These are phyloP conservation scores for Atkinsonella hypoxylon DNA, from an alignment of 2,329 filamentous ascomycete species.

Conservation along the genomic window DNA sequence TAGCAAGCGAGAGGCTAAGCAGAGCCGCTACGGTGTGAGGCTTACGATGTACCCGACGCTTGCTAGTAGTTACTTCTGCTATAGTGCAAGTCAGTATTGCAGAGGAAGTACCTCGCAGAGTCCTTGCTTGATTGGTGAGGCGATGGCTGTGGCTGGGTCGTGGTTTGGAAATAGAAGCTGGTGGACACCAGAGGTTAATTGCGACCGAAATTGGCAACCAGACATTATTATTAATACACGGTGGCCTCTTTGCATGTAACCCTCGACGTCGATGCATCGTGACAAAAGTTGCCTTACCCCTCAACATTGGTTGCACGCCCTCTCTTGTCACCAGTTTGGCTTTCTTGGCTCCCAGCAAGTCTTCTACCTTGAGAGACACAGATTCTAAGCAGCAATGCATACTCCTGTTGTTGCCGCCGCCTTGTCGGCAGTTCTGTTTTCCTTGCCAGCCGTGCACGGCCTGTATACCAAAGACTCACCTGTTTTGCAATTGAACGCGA, in stretches of 20 bases:
- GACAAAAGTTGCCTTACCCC: background rate
- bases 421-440: conserved; percentile 47
- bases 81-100: no score
- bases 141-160: background rate
- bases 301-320: background rate
- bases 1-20: no score
- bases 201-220: background rate
- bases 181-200: background rate
- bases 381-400: conserved; percentile 31
- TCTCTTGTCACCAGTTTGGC: no score
- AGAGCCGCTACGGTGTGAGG: no score
- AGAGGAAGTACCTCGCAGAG: no score
- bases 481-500: conserved; percentile 70
- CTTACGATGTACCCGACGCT: no score
- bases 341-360: no score
- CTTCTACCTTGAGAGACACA: background rate
- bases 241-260: conserved; percentile 18
- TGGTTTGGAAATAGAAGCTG: background rate
- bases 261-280: conserved; percentile 1
- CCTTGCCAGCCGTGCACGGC: conserved; percentile 52
- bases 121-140: no score
- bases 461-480: conserved; percentile 80
- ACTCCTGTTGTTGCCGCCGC: conserved; percentile 34
- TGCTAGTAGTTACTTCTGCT: no score
- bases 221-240: conserved; percentile 10